Percentiles rank a stretch among this genome's conserved stretches.
These are phyloP conservation scores for Aotearoamyces nothofagi DNA, from an alignment of 2,329 filamentous ascomycete genomes.

Conservation along the genomic window DNA sequence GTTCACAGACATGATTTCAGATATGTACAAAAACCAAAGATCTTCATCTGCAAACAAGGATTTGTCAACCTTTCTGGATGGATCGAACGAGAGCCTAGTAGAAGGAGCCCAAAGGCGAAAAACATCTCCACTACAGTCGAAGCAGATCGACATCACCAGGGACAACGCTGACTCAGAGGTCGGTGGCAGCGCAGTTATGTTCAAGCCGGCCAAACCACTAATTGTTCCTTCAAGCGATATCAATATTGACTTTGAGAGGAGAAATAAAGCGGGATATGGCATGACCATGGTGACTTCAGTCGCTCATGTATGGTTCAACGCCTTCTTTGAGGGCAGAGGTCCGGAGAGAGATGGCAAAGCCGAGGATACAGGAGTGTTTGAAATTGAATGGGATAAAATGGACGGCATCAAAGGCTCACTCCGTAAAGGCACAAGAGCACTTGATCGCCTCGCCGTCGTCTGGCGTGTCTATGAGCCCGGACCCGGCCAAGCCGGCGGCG, in stretches of 20 bases:
- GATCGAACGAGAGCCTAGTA: constrained; percentile 1
- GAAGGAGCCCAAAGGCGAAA: constrained; percentile 1
- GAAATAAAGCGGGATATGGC: constrained; percentile 65
- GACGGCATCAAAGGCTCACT: constrained; percentile 89
- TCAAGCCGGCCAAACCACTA: constrained; percentile 55
- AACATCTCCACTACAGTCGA: neutral
- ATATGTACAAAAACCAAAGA: constrained; percentile 27
- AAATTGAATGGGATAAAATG: constrained; percentile 63
- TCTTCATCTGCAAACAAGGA: constrained; percentile 7
- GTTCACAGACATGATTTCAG: constrained; percentile 35
- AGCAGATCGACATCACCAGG: constrained; percentile 10
- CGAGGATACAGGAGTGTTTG: constrained; percentile 54
- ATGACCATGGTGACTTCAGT: constrained; percentile 85
- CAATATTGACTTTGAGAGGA: constrained; percentile 78
- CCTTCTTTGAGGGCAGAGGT: constrained; percentile 75
- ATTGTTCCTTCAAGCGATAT: constrained; percentile 69
- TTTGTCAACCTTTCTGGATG: constrained; percentile 4
- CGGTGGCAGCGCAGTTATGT: constrained; percentile 60
- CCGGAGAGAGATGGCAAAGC: constrained; percentile 52
- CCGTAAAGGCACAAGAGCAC: constrained; percentile 65
- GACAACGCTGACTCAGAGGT: constrained; percentile 27
- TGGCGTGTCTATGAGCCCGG: constrained; percentile 42
- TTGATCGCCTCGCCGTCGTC: constrained; percentile 72
- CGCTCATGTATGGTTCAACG: constrained; percentile 94
- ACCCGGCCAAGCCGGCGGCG: constrained; percentile 8